These are phyloP conservation scores for Cyberlindnera nakhonratchasimensis DNA, from an alignment of 805 yeast genomes.

Conservation along the genomic window DNA sequence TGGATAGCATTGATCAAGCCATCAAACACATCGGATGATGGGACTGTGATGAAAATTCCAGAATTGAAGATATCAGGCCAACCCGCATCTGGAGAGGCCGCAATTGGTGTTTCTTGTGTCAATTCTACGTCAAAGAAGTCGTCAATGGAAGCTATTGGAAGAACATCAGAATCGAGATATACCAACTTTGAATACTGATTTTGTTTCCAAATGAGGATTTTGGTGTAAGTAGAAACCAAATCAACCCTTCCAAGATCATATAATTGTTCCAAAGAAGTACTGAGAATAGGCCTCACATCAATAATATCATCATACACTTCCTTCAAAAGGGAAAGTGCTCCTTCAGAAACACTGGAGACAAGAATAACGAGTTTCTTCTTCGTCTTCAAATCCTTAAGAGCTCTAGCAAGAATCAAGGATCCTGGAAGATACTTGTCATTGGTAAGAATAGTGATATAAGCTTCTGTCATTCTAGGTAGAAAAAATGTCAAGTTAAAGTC, in stretches of 20 bases:
- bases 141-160: conserved; percentile 37
- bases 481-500: neutral
- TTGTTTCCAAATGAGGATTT: conserved; percentile 46
- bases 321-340: conserved; percentile 5
- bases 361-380: conserved; percentile 14
- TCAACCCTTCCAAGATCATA: conserved; percentile 45
- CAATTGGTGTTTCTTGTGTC: conserved; percentile 21
- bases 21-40: conserved; percentile 39
- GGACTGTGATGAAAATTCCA: conserved; percentile 60
- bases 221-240: conserved; percentile 44
- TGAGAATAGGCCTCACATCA: conserved; percentile 23
- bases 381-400: conserved; percentile 27
- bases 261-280: conserved; percentile 25
- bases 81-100: conserved; percentile 66
- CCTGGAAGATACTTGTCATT: conserved; percentile 52
- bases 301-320: conserved; percentile 29
- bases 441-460: conserved; percentile 44
- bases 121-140: conserved; percentile 24
- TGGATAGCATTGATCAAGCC: conserved; percentile 33
- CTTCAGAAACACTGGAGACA: conserved; percentile 27
- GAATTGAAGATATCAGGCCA: conserved; percentile 85
- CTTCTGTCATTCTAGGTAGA: conserved; percentile 23
- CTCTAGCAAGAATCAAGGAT: conserved; percentile 44
- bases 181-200: conserved; percentile 41
- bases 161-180: conserved; percentile 63